phyloP scores from a whole-genome alignment of 805 yeast species.

The Candida tallmaniae region DNA sequence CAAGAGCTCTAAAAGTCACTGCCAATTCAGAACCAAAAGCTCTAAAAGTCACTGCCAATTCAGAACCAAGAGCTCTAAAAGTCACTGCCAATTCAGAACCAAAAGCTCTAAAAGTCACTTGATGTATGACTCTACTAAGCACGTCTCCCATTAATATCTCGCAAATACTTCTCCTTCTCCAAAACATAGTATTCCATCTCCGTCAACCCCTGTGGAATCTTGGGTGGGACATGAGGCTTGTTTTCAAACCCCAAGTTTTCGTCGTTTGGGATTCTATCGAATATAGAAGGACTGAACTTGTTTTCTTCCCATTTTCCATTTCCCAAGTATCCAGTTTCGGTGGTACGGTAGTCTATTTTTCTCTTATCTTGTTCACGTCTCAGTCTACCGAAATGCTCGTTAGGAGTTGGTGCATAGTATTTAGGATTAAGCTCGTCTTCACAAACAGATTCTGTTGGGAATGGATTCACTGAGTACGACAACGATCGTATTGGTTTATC shows the following conservation, averaged over 20 bases:
- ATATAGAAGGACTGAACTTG: conserved; percentile 32
- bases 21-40: too few species aligned
- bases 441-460: conserved; percentile 17
- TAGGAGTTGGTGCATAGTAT: conserved; percentile 46
- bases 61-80: too few species aligned
- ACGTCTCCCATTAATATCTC: conserved; percentile 36
- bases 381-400: conserved; percentile 28
- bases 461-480: conserved; percentile 15
- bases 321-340: conserved; percentile 38
- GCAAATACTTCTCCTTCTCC: conserved; percentile 35
- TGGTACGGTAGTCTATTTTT: conserved; percentile 24
- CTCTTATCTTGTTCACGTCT: conserved; percentile 16
- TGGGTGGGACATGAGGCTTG: conserved; percentile 42
- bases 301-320: conserved; percentile 24
- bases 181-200: conserved; percentile 39
- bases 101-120: too few species aligned
- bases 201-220: conserved; percentile 38
- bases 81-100: too few species aligned
- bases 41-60: too few species aligned
- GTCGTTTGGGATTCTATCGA: conserved; percentile 24
- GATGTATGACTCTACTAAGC: neutral
- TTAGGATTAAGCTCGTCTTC: conserved; percentile 31
- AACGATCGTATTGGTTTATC: conserved; percentile 31
- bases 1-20: too few species aligned
- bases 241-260: conserved; percentile 19